Base-by-base conservation (phyloP, 768 basidiomycete species). In the Rhodosporidiobolus sp. region DNA sequence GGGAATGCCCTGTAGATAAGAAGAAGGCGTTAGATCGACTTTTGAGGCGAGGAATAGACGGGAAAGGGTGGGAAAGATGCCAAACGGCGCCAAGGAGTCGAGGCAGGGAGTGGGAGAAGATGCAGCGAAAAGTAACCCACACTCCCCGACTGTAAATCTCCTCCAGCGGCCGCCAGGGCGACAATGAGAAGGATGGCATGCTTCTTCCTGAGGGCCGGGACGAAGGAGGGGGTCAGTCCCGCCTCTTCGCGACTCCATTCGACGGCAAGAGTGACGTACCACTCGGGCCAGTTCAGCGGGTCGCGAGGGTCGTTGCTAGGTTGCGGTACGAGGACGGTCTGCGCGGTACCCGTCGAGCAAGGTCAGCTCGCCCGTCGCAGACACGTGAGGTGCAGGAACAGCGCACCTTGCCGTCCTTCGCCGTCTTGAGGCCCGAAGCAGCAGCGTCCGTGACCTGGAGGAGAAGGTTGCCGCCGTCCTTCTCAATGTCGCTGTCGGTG, bases 261-360 rank as follows among this genome's bases (percentile, higher is more conserved):
- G 9, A 17, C 16, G 45, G 28, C 12, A 28, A 22, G 17, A 63
- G 26, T 22, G 26, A 67, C 65, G 38, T 78, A 77, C 67, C 62
- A 46, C 19, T 43, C 43, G 9, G 72, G 45, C 79, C 79, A 79
- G 75, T 79, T 78, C 35, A 79, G 72, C 22, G 79, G 79, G 56
- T 79, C 79, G 30, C 72, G 75, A 12, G 79, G 78, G 62, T 79
- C 79, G 58, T 78, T 77, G 8, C 70, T 72, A 14, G 79, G 79
- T 48, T 85, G 84, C 43, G 84, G 84, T 54, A 83, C 79, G 59
- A 85, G 81, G 22, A 83, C 81, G 22, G 84, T 78, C 70, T 78
- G 73, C 2, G 14, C 8, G 43, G 48, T 26, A 14, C 38, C 14
- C 38, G 38, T 43, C 8, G 22, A 20, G n/a, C 19, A 22, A 50